Evolutionary conservation across 768 basidiomycete genomes (phyloP).

Genomic region (Termitomyces sp.): DNA sequence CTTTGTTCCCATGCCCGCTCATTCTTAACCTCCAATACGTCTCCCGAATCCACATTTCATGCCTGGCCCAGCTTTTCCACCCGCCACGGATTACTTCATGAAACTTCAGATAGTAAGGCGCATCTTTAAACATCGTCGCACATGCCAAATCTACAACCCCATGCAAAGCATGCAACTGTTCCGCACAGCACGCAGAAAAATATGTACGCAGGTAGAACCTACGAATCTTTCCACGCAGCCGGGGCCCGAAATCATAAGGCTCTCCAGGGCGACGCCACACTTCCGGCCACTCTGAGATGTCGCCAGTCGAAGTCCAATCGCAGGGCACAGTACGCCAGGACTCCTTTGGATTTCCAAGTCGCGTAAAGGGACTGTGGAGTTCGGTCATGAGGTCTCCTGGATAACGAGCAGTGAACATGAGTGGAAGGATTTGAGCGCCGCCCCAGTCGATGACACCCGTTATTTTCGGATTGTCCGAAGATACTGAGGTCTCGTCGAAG

Average conservation of each 20-base stretch:
- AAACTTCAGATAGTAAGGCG: not conserved
- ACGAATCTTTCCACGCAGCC: not conserved
- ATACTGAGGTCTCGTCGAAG: not conserved
- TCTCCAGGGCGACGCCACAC: not conserved
- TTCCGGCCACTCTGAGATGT: not conserved
- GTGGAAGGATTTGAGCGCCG: not conserved
- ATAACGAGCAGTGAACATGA: not conserved
- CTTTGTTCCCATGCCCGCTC: not conserved
- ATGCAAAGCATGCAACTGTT: not conserved
- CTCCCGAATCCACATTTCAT: not conserved
- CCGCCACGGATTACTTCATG: not conserved
- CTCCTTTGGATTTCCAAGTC: not conserved
- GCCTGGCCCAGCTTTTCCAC: not conserved
- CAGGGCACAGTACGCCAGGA: not conserved
- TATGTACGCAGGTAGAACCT: not conserved
- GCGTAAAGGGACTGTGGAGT: not conserved
- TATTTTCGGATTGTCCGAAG: not conserved
- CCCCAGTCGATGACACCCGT: not conserved
- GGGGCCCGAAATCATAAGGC: not conserved
- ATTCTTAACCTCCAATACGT: not conserved
- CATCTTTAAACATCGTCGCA: not conserved
- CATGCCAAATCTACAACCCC: not conserved
- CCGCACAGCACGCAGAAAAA: not conserved
- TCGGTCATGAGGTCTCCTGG: not conserved
- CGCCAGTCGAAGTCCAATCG: not conserved